These are phyloP conservation scores for Ammopiptanthus mongolicus DNA, from an alignment of 306 rosid genomes.

Conservation along the genomic window DNA sequence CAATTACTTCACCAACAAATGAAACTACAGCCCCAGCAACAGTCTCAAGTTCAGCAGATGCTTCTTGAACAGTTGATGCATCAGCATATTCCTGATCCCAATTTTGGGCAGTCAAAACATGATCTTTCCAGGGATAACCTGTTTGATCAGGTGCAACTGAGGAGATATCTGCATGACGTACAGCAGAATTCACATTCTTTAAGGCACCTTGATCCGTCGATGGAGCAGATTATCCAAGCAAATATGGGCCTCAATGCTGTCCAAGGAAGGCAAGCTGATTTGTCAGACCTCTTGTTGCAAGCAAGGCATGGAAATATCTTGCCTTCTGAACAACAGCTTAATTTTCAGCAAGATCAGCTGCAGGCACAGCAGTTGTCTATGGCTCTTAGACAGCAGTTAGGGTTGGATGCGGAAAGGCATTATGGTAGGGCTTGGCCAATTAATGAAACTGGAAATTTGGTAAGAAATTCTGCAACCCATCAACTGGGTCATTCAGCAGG, in stretches of 20 bases:
- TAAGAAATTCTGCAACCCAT: constrained; percentile 44
- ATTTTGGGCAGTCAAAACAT: constrained; percentile 44
- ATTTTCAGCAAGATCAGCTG: constrained; percentile 49
- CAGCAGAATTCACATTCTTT: constrained; percentile 46
- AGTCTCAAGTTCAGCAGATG: constrained; percentile 51
- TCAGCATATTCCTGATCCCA: constrained; percentile 48
- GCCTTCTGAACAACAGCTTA: constrained; percentile 50
- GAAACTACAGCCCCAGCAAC: constrained; percentile 58
- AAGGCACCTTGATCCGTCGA: constrained; percentile 47
- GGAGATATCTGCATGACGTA: constrained; percentile 44
- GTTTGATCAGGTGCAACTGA: constrained; percentile 45
- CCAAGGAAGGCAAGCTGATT: constrained; percentile 54
- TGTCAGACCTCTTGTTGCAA: constrained; percentile 47
- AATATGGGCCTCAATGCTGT: constrained; percentile 44
- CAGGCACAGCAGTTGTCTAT: constrained; percentile 54
- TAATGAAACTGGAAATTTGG: constrained; percentile 50
- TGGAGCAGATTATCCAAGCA: constrained; percentile 58
- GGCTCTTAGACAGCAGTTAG: constrained; percentile 54
- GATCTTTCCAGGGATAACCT: constrained; percentile 46
- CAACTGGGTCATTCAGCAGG: constrained; percentile 45
- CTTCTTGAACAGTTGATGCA: constrained; percentile 58
- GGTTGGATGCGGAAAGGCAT: constrained; percentile 60
- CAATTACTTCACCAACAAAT: constrained; percentile 50
- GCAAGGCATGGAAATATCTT: constrained; percentile 49
- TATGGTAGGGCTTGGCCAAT: constrained; percentile 41